Base-by-base conservation (phyloP, 129 eudicot genomes). In the Flaveria sonorensis region DNA sequence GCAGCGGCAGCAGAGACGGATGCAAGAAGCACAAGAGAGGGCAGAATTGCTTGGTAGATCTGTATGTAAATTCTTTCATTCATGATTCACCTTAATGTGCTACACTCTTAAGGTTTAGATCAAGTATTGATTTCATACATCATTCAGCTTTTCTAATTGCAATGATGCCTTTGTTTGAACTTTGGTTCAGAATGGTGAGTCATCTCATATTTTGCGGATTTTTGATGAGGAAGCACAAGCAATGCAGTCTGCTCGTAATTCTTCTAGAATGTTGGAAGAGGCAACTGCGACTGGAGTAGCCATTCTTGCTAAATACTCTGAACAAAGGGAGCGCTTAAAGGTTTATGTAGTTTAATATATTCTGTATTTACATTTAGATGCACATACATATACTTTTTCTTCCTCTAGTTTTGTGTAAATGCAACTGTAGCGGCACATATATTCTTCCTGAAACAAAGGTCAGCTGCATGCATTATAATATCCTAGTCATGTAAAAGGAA, bases 171-270 rank as follows among this genome's bases (percentile, higher is more conserved):
- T 75, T 76, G 59, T 30, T 83, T 28, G 80, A 50, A 70, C 57
- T 20, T 60, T 68, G 75, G 55, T 65, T 24, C 50, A 91, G 99
- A 92, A 87, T 82, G 99, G 97, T 28, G 99, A 95, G 46, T 89
- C 95, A 6, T 87, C 97, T 76, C 99, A 95, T 85, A 84, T 95
- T 70, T 70, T 95, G 86, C 81, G 95, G 71, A 95, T 95, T 48
- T 89, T 91, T 53, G 97, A 95, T 77, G 99, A 92, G 72, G 97
- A 95, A 86, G 92, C 97, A 69, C 96, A 92, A 89, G 99, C 99
- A 69, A 82, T 82, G 91, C 90, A 88, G 70, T 95, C 99, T 45
- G 99, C 92, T 8, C 99, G 87, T 74, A 91, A 83, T 68, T 95
- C 99, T 30, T 56, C 76, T 30, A 67, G 80, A 30, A 79, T 79